Evolutionary conservation across 306 rosid genomes (phyloP).

Genomic region (Myrica gale): DNA sequence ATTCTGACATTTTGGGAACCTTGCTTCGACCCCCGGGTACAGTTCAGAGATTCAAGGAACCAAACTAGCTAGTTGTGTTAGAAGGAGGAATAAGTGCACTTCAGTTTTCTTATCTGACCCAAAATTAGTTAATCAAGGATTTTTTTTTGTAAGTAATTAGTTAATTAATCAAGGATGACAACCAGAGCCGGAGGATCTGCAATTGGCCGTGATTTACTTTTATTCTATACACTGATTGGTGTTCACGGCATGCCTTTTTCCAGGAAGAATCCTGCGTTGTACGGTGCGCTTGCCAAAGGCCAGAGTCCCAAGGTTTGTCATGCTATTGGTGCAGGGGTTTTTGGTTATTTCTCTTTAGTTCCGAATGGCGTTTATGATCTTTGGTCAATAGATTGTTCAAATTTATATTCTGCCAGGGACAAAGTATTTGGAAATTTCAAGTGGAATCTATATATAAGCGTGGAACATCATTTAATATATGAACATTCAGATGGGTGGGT

Average conservation of each 20-base stretch:
- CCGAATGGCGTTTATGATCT: background rate
- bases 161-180: background rate
- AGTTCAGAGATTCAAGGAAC: no score
- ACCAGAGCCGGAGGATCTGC: background rate
- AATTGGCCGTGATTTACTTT: background rate
- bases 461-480: no score
- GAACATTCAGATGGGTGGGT: no score
- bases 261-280: slow-evolving; percentile 73
- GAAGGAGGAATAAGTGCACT: no score
- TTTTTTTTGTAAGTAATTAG: background rate
- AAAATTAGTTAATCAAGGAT: no score
- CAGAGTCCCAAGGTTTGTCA: slow-evolving; percentile 88
- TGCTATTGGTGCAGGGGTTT: background rate
- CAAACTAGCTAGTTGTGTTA: no score
- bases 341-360: background rate
- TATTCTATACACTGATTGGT: background rate
- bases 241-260: slow-evolving; percentile 2
- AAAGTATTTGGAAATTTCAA: no score
- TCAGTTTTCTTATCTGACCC: no score
- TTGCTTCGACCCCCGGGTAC: no score
- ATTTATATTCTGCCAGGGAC: no score
- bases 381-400: background rate
- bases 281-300: slow-evolving; percentile 64
- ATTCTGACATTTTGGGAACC: no score
- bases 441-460: no score